Evolutionary conservation across 208 protist genomes (phyloP).

Genomic region (Trypanosomatidae sp.): DNA sequence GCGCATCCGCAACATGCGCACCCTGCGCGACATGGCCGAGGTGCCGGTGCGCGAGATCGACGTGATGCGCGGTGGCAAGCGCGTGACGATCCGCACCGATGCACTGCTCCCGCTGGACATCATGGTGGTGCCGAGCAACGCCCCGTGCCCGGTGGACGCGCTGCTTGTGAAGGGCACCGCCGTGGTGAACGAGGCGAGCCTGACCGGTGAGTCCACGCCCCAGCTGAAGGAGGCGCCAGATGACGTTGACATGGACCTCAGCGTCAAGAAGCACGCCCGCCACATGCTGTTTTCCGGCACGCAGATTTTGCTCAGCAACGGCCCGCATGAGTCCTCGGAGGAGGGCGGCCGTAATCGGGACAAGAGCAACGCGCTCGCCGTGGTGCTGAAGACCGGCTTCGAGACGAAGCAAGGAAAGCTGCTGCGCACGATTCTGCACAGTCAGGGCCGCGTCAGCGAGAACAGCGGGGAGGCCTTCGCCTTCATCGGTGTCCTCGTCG

Average conservation of each 20-base stretch:
- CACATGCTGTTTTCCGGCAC: slow-evolving; percentile 96
- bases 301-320: slow-evolving; percentile 90
- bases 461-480: slow-evolving; percentile 95
- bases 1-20: slow-evolving; percentile 93
- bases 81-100: slow-evolving; percentile 49
- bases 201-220: slow-evolving; percentile 99
- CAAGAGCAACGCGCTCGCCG: slow-evolving; percentile 76
- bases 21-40: slow-evolving; percentile 92
- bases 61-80: slow-evolving; percentile 71
- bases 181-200: slow-evolving; percentile 98
- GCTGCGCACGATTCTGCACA: slow-evolving; percentile 92
- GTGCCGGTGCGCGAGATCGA: slow-evolving; percentile 80
- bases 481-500: slow-evolving; percentile 97
- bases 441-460: slow-evolving; percentile 94
- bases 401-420: slow-evolving; percentile 98
- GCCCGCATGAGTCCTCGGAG: slow-evolving; percentile 37
- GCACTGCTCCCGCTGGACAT: slow-evolving; percentile 96
- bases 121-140: slow-evolving; percentile 83
- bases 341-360: slow-evolving; percentile 20
- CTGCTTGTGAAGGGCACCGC: slow-evolving; percentile 94
- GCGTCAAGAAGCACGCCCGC: slow-evolving; percentile 86
- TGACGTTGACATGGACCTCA: slow-evolving; percentile 58
- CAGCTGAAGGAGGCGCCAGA: slow-evolving; percentile 95
- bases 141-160: slow-evolving; percentile 94
- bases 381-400: slow-evolving; percentile 99